Base-by-base conservation (phyloP, 139 green algal species). In the Axilococcus clingmanii region DNA sequence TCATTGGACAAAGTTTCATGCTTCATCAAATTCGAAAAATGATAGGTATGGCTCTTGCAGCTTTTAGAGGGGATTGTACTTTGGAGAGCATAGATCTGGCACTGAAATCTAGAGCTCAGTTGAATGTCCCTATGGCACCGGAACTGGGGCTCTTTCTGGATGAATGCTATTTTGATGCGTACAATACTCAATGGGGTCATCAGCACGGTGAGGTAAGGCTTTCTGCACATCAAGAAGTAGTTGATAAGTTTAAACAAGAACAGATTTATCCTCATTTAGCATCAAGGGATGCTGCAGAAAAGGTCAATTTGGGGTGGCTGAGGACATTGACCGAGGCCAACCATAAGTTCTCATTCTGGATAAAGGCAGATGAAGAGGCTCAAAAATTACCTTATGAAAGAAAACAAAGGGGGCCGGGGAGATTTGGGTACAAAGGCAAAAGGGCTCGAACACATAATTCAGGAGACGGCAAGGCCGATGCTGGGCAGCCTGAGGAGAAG, bases 21-120 rank as follows among this genome's bases (percentile, higher is more conserved):
- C 68, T 95, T 54, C 82, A 95, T 72, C 87, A 95, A 66, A 95
- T 95, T 58, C 69, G 87, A 38, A 94, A 92, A 59, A 87, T 94
- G 79, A 71, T 93, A 31, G 84, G 82, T 35, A 69, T 85, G 58
- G 82, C 71, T 9, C 32, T 94, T 31, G 86, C 85, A 7, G 61
- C 88, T 4, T 57, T 74, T 43, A 75, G 79, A 7, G 79, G 76
- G 0, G 38, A 48, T 3, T 72, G 72, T 0, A 52, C 74, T 0
- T 28, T 55, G 5, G 58, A 61, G 4, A 52, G 47, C 41, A 51
- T 91, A 14, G 19, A 57, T 7, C 40, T 65, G 7, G 82, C 84
- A 5, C 52, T 88, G 42, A 36, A 40, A 44, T 6, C 48, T 0
- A 22, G 7, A 27, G 33, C 52, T 48, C 45, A 40, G 27, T 40